Base-by-base conservation (phyloP, 768 basidiomycete genomes). In the Hygrocybe coccinea region DNA sequence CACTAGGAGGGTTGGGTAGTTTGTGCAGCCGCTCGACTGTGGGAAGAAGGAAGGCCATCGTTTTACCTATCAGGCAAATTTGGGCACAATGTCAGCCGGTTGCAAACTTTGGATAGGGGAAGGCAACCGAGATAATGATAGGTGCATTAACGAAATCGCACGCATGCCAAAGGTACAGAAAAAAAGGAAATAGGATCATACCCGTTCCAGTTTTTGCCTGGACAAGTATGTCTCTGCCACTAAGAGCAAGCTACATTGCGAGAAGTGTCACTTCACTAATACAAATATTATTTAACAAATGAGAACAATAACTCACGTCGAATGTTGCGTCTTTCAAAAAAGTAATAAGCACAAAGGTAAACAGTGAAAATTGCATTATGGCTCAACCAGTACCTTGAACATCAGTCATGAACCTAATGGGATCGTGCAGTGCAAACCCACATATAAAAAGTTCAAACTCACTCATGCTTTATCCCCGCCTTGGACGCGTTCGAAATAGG, bases 41-140 rank as follows among this genome's bases (percentile, higher is more conserved):
- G 0, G 88, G 88, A n/a, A 90, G 70, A 15, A 86, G 80, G 64
- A 90, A 90, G 3, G 85, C 87, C 35, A 85, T 78, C 10, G 87
- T 88, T 73, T 87, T 87, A 47, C 85, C 86, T 61, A 14, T 10
- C 37, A 29, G 29, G 29, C 8, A 8, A 29, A 29, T 29, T 29
- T 29, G 8, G 22, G 22, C 3, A 36, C 15, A 9, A 49, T 21
- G 7, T 15, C 12, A 12, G 37, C 62, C 46, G 50, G 51, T 4
- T 29, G 29, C n/a, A 29, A 29, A 29, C 29, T 29, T 29, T 29
- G 4, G 8, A 29, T 29, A 8, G 29, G 8, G 29, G 8, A 29
- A 29, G 3, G 3, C 29, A 29, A 8, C 4, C 8, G 8, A 29
- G 8, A 29, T 29, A 8, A 29, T 8, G 29, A 29, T n/a, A n/a